Base-by-base conservation (phyloP, 495 filamentous ascomycete genomes). In the Hypoxylon intermedium region DNA sequence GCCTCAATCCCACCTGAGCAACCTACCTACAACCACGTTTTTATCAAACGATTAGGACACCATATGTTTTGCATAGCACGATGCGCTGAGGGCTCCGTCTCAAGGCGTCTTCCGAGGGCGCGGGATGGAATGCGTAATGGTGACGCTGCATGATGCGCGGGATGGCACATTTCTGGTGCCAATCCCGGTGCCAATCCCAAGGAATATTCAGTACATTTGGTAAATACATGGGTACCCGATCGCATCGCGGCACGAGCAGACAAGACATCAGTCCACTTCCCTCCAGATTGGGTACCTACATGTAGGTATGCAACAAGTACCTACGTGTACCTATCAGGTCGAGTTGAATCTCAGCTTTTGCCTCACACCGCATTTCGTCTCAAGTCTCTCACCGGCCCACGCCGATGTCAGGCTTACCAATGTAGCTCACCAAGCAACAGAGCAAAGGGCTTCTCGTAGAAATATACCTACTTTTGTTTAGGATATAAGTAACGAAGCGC, bases 1-100 rank as follows among this genome's bases (percentile, higher is more conserved):
- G 62, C 62, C 62, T 65, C 62, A 60, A 60, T 56, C 20, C 50
- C 55, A 51, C 36, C 36, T 38, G 16, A 6, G 7, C 3, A 42
- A 52, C 20, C 48, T 23, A 23, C n/a, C n/a, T n/a, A 56, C 51
- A 33, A 46, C 51, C 21, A 23, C 2, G 9, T 51, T 20, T 24
- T 13, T 24, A 49, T 41, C 20, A 36, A 15, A 26, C 7, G n/a
- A 23, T 26, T 13, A 15, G 9, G 23, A 15, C 20, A 26, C 42
- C n/a, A 45, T 16, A 26, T n/a, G n/a, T n/a, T 13, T 43, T 2
- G 1, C 33, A 11, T 36, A 13, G 33, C 33, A 13, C 33, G 33
- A 36, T 36, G 15, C 33, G 6, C 12, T 36, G 12, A 36, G 15
- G 37, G 18, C 15, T 18, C 20, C 20, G 15, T 20, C 37, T 20